Percentiles rank a stretch among this genome's conserved stretches.
These are phyloP conservation scores for Coix lacrymajobi DNA, from an alignment of 176 grass and related monocot genomes.

Conservation along the genomic window DNA sequence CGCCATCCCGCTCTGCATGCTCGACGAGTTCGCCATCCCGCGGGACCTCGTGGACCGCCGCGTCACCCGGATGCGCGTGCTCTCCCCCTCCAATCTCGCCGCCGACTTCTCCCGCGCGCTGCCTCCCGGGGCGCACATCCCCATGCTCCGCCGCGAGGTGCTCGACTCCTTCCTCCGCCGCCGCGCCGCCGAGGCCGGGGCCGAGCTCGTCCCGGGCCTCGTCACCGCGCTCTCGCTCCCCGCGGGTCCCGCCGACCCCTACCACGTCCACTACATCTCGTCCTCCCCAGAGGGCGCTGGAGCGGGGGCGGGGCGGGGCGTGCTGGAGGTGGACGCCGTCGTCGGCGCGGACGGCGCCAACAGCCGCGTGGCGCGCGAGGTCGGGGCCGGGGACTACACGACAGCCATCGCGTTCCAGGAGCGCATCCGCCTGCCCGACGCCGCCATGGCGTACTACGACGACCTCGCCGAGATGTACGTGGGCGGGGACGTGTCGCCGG, in stretches of 20 bases:
- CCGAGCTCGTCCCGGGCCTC: conserved; percentile 58
- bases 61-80: conserved; percentile 71
- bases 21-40: conserved; percentile 82
- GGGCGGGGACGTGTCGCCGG: conserved; percentile 78
- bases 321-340: conserved; percentile 69
- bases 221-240: conserved; percentile 63
- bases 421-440: conserved; percentile 71
- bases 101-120: conserved; percentile 75
- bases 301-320: background rate
- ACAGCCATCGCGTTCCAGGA: conserved; percentile 99
- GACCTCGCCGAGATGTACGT: conserved; percentile 99
- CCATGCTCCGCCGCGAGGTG: conserved; percentile 93
- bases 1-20: conserved; percentile 94
- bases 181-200: conserved; percentile 52
- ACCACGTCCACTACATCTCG: conserved; percentile 64
- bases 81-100: conserved; percentile 82
- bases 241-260: conserved; percentile 36
- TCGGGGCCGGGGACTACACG: conserved; percentile 74
- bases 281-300: background rate
- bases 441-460: conserved; percentile 66
- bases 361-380: conserved; percentile 71
- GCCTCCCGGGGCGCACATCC: conserved; percentile 58
- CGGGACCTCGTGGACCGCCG: conserved; percentile 66
- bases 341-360: conserved; percentile 91
- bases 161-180: conserved; percentile 79